phyloP scores from a whole-genome alignment of 2,329 filamentous ascomycete genomes.

The Scedosporium boydii region DNA sequence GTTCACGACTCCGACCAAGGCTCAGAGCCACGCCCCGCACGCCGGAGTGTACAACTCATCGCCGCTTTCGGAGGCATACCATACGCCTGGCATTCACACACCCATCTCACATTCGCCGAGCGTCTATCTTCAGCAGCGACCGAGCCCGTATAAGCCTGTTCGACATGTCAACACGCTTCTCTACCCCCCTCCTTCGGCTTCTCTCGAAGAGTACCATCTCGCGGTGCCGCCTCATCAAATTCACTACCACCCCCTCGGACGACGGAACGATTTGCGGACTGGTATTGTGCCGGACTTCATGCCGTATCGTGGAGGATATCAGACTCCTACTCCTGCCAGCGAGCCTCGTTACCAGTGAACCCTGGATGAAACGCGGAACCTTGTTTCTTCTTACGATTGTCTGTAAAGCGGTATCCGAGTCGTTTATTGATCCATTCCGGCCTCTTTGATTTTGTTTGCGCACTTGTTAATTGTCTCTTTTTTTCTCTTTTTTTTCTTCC shows the following conservation, averaged over 20 bases:
- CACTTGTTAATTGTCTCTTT: slow-evolving; percentile 4
- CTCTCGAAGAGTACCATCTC: slow-evolving; percentile 65
- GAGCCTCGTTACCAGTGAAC: not conserved
- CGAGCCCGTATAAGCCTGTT: slow-evolving; percentile 87
- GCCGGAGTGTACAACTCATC: slow-evolving; percentile 55
- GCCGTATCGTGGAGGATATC: slow-evolving; percentile 13
- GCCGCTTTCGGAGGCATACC: slow-evolving; percentile 54
- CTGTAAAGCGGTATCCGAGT: not conserved
- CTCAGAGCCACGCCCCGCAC: slow-evolving; percentile 40
- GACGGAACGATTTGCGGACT: slow-evolving; percentile 56
- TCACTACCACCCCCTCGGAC: slow-evolving; percentile 72
- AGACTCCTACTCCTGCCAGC: slow-evolving; percentile 8
- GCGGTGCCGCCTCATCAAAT: slow-evolving; percentile 58
- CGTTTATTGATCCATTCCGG: not conserved
- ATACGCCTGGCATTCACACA: slow-evolving; percentile 48
- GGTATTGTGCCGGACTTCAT: slow-evolving; percentile 60
- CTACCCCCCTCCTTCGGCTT: slow-evolving; percentile 73
- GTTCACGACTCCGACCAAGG: slow-evolving; percentile 43
- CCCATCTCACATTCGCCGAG: slow-evolving; percentile 76
- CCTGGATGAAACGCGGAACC: not conserved
- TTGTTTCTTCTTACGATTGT: too few relatives aligned
- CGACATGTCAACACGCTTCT: slow-evolving; percentile 85
- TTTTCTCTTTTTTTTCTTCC: slow-evolving; percentile 11
- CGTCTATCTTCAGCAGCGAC: slow-evolving; percentile 75
- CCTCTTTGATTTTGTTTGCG: not conserved